Base-by-base conservation (phyloP, 2,329 filamentous ascomycete species). In the Aplosporella prunicola region DNA sequence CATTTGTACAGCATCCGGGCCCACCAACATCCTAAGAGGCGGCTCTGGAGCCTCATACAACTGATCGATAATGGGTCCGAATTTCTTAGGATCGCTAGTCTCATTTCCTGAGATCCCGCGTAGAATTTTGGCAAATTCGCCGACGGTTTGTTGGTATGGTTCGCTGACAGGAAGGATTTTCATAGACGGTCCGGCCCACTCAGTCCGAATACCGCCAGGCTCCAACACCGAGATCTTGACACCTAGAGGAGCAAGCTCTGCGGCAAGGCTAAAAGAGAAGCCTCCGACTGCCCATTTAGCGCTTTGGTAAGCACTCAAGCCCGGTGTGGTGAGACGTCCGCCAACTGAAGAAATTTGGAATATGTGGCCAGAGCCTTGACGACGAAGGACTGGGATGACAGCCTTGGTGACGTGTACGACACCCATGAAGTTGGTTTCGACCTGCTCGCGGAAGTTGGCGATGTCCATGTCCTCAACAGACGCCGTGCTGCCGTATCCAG, bases 371-470 rank as follows among this genome's bases (percentile, higher is more conserved):
- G n/a, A n/a, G n/a, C n/a, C n/a, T n/a, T n/a, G n/a, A n/a, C n/a
- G 10, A 38, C 31, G 4, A 38, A 22, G 8, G 35, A 22, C 33
- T 35, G 24, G 22, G 22, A 24, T 8, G 22, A 32, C 30, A 2
- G 35, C 28, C 8, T 20, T 56, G 5, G 72, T 76, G 1, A 76
- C 67, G 29, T 70, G 62, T 4, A 77, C 51, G 1, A 75, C 53
- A 3, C 75, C 74, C 39, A 72, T 75, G 48, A 77, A 71, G 47
- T 79, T 78, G 42, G 72, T 65, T 33, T 79, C 70, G 53, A 78
- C 67, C 47, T 77, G 68, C 2, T 52, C 62, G 2, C 66, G 60
- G 27, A 72, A 66, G 20, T 73, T 62, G 2, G 61, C 49, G 2
- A 74, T 61, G 1, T 58, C 57, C 3, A 71, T 51, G 5, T 68